phyloP scores from a whole-genome alignment of 2,329 filamentous ascomycete genomes.

The Fusarium clavum region DNA sequence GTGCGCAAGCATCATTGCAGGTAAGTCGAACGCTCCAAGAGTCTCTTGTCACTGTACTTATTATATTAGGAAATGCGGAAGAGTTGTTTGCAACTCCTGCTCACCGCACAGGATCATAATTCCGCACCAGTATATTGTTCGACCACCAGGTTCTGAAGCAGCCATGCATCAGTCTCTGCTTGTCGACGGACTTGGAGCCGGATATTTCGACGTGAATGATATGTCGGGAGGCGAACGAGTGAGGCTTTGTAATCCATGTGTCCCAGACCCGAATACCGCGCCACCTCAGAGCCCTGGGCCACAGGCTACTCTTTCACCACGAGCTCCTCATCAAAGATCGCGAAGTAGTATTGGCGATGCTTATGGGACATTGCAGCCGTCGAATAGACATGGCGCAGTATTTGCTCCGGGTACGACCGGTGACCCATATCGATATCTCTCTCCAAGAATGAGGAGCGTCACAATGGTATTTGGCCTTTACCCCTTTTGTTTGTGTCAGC shows the following conservation, averaged over 20 bases:
- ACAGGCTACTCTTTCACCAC: conserved; percentile 50
- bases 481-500: background rate
- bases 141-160: conserved; percentile 68
- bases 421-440: conserved; percentile 53
- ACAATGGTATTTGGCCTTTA: conserved; percentile 58
- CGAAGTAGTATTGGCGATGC: conserved; percentile 57
- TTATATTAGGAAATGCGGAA: conserved; percentile 81
- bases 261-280: conserved; percentile 70
- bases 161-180: conserved; percentile 52
- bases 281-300: conserved; percentile 61
- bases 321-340: conserved; percentile 57
- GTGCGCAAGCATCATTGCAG: conserved; percentile 94
- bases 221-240: conserved; percentile 68
- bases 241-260: conserved; percentile 71
- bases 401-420: conserved; percentile 49
- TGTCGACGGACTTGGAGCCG: conserved; percentile 54
- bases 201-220: conserved; percentile 58
- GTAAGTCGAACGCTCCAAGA: conserved; percentile 55
- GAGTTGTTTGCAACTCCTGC: conserved; percentile 89
- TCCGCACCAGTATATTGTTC: conserved; percentile 91
- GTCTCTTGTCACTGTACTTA: conserved; percentile 24
- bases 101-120: conserved; percentile 97
- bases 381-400: conserved; percentile 53
- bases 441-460: conserved; percentile 57
- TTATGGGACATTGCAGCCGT: conserved; percentile 46